Conservation (phyloP, 805 yeast species). For the Nakazawaea pomicola region DNA sequence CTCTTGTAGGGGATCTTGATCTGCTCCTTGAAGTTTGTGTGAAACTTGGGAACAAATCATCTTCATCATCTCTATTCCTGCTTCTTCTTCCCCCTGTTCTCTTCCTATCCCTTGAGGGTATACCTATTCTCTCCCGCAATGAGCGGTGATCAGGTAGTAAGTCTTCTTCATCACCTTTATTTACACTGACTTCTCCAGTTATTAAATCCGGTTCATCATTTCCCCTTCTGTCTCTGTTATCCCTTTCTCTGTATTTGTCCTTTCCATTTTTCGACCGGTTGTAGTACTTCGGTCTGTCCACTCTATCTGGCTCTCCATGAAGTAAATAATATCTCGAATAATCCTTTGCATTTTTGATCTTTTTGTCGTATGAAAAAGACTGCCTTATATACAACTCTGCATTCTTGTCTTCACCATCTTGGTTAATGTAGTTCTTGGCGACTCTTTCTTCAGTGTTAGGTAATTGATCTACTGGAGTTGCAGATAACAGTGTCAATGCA, state of each 20-base stretch:
- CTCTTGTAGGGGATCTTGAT: conserved; percentile 23
- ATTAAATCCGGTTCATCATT: too few relatives aligned
- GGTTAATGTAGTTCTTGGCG: conserved; percentile 32
- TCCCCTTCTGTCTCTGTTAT: conserved; percentile 14
- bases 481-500: conserved; percentile 15
- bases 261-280: conserved; percentile 9
- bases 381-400: conserved; percentile 40
- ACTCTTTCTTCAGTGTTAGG: conserved; percentile 31
- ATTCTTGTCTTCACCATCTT: conserved; percentile 26
- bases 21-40: conserved; percentile 17
- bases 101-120: background rate
- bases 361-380: conserved; percentile 49
- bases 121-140: conserved; percentile 7
- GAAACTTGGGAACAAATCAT: conserved; percentile 32
- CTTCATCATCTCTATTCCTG: conserved; percentile 17
- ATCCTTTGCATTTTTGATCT: conserved; percentile 50
- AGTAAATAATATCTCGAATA: conserved; percentile 60
- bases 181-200: conserved; percentile 18
- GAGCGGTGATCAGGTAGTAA: conserved; percentile 24
- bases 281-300: conserved; percentile 25
- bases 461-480: conserved; percentile 6
- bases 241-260: conserved; percentile 2
- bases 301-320: conserved; percentile 63
- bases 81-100: too few relatives aligned
- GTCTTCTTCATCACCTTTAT: conserved; percentile 30